Percentiles rank a stretch among this genome's conserved stretches.
Evolutionary conservation across 345 rosid genomes (phyloP).

Genomic region (Heritiera littoralis): DNA sequence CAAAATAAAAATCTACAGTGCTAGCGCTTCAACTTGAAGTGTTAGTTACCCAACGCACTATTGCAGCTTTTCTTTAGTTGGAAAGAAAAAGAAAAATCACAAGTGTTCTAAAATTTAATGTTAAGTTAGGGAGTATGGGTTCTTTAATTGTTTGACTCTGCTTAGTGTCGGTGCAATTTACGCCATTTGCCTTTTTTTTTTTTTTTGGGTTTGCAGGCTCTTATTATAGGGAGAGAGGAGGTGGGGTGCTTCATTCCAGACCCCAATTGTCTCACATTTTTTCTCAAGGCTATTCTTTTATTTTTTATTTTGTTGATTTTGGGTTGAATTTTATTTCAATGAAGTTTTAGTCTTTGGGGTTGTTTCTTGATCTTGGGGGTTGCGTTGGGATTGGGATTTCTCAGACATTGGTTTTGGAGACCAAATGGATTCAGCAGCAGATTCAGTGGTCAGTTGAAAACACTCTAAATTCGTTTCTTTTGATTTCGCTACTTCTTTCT

Average conservation of each 20-base stretch:
- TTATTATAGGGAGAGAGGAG: neutral
- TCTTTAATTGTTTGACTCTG: neutral
- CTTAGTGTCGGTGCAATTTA: conserved; percentile 7
- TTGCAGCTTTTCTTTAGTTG: conserved; percentile 9
- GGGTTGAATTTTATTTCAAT: neutral
- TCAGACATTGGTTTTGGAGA: neutral
- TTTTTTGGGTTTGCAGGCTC: too few relatives aligned
- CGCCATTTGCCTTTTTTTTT: neutral
- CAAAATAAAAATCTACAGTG: neutral
- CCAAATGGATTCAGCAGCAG: conserved; percentile 12
- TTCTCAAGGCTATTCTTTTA: neutral
- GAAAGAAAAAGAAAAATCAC: neutral
- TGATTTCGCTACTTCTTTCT: neutral
- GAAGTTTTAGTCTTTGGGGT: neutral
- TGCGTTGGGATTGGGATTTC: conserved; percentile 11
- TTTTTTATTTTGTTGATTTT: neutral
- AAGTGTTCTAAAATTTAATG: neutral
- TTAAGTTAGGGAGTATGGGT: neutral
- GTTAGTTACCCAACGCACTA: neutral
- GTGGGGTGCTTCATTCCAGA: neutral
- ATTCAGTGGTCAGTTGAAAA: conserved; percentile 4
- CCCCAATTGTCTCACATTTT: neutral
- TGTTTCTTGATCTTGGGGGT: neutral
- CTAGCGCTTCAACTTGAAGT: neutral
- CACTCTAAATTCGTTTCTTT: neutral